phyloP scores from a whole-genome alignment of 2,329 filamentous ascomycete genomes.

The Xylariaceae sp. region DNA sequence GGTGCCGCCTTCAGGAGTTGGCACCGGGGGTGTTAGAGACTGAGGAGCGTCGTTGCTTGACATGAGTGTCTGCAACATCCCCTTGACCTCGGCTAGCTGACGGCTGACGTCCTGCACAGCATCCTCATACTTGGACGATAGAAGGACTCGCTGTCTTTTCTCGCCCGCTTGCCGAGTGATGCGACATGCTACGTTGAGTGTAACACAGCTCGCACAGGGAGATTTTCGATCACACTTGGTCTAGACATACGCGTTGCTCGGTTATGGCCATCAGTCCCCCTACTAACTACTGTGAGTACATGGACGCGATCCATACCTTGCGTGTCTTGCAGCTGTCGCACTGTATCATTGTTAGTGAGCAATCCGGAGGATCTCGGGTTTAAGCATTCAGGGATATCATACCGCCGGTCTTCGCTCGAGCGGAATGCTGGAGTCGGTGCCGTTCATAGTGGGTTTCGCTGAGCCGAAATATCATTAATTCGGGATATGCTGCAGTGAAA shows the following conservation, averaged over 20 bases:
- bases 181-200: conserved; percentile 26
- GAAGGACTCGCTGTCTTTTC: conserved; percentile 29
- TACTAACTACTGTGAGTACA: too few species aligned
- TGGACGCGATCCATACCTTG: conserved; percentile 22
- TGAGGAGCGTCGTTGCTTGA: conserved; percentile 10
- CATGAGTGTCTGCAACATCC: conserved; percentile 23
- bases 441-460: conserved; percentile 14
- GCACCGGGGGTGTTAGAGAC: background rate
- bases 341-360: conserved; percentile 8
- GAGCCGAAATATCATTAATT: too few species aligned
- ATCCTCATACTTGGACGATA: conserved; percentile 29
- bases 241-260: conserved; percentile 10
- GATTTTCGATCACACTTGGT: conserved; percentile 28
- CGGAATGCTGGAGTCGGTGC: conserved; percentile 16
- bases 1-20: conserved; percentile 2
- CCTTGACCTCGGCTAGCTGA: conserved; percentile 24
- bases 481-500: too few species aligned
- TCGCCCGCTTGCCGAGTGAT: conserved; percentile 20
- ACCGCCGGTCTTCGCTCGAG: conserved; percentile 24
- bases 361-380: background rate
- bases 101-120: conserved; percentile 27
- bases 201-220: conserved; percentile 29
- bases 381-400: conserved; percentile 8
- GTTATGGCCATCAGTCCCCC: background rate
- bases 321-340: conserved; percentile 26